Evolutionary conservation across 1,284 basidiomycete genomes (phyloP).

Genomic region (Papiliotrema nemorosa): DNA sequence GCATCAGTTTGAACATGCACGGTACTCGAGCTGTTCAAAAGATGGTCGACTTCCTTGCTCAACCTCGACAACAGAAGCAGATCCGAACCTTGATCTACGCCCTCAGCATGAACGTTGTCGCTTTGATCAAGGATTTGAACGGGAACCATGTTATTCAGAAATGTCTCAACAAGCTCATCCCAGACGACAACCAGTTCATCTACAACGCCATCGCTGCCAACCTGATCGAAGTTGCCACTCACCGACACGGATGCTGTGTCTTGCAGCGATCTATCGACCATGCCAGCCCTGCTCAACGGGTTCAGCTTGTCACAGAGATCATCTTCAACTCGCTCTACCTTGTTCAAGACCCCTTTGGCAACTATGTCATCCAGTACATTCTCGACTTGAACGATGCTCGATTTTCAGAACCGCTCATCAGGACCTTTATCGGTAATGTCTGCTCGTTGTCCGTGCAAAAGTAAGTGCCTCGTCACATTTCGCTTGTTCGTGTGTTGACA

Average conservation of each 20-base stretch:
- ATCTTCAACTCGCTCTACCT: conserved; percentile 96
- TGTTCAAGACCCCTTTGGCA: conserved; percentile 93
- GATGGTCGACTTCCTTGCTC: conserved; percentile 99
- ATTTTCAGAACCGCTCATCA: conserved; percentile 95
- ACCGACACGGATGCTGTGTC: conserved; percentile 98
- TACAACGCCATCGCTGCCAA: conserved; percentile 99
- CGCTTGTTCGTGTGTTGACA: conserved; percentile 53
- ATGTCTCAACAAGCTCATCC: conserved; percentile 94
- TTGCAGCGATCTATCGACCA: conserved; percentile 98
- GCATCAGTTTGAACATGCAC: conserved; percentile 99
- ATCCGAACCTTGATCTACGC: conserved; percentile 97
- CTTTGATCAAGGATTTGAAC: conserved; percentile 99
- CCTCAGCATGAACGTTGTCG: conserved; percentile 94
- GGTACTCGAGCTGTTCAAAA: conserved; percentile 99
- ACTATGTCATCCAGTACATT: conserved; percentile 69
- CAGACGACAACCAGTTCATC: conserved; percentile 99
- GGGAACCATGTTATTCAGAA: conserved; percentile 99
- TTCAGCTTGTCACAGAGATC: conserved; percentile 98
- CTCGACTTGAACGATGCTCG: conserved; percentile 96
- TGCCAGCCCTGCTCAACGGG: conserved; percentile 77
- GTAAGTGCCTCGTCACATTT: conserved; percentile 79
- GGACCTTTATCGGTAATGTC: conserved; percentile 96
- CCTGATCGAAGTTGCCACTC: conserved; percentile 98
- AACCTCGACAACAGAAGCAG: conserved; percentile 78
- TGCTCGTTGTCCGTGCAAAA: conserved; percentile 98